Base-by-base conservation (phyloP, 2,329 filamentous ascomycete genomes). In the Tolypocladium sp. region DNA sequence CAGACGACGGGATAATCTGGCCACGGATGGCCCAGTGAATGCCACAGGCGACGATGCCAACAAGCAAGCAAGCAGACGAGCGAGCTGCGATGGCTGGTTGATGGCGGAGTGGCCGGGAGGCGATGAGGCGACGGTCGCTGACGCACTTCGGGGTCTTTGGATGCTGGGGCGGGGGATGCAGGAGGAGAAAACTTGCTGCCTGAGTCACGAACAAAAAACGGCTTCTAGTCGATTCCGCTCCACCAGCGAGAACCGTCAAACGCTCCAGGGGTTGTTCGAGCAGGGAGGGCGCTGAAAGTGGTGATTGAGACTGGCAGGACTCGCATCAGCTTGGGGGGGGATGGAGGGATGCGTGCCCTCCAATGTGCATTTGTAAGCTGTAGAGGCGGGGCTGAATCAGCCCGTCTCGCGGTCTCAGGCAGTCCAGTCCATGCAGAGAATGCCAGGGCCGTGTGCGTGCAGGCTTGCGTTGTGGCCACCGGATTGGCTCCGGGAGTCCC, bases 121-220 rank as follows among this genome's bases (percentile, higher is more conserved):
- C 38, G 54, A 42, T n/a, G 40, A 42, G 37, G 54, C 37, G 35
- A 56, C 54, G 17, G 40, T 55, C 54, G 54, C 37, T 56, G 46
- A 41, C 57, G 42, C 44, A 52, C 49, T 56, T 42, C 51, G 56
- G 60, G 55, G 37, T 58, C 56, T 58, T 52, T 22, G 20, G 41
- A 22, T 35, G 33, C 46, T 49, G n/a, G 22, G 54, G 38, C 33
- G 33, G 51, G 57, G 60, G 57, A 59, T 59, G 41, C 37, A 49
- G 55, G 56, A 59, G 54, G 56, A 57, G 56, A 56, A 60, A 61
- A 62, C 59, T 71, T 69, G 69, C 65, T 72, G 71, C 71, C 71
- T 74, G 69, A 73, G 71, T 72, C 69, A 71, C 62, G 67, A 66
- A 69, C 57, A 63, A 55, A 61, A 68, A 58, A 63, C 57, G 57